Conservation (phyloP, 371 early-diverging fungal genomes). For the Zychaea mexicana region DNA sequence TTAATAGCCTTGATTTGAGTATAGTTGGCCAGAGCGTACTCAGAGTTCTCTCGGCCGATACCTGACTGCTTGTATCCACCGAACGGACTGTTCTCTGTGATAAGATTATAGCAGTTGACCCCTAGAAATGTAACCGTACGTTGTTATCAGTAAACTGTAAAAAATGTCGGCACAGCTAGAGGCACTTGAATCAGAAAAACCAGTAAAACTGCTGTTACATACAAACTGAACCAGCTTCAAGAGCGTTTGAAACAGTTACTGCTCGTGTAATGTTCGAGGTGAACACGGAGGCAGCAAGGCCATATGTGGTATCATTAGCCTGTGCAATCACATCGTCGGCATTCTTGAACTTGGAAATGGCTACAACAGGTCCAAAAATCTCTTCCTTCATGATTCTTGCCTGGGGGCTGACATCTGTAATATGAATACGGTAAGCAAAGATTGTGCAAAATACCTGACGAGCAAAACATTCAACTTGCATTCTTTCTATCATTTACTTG, state of each 20-base stretch:
- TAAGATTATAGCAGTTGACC: slow-evolving; percentile 11
- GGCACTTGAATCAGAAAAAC: not conserved
- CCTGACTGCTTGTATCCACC: slow-evolving; percentile 90
- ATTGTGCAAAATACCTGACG: too few relatives aligned
- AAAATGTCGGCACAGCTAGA: too few relatives aligned
- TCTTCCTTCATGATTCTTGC: slow-evolving; percentile 75
- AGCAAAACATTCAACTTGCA: not conserved
- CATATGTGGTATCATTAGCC: slow-evolving; percentile 76
- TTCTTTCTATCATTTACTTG: slow-evolving; percentile 24
- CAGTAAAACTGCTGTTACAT: not conserved
- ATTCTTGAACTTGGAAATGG: slow-evolving; percentile 66
- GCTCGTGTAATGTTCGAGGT: slow-evolving; percentile 73
- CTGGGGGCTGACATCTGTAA: slow-evolving; percentile 32
- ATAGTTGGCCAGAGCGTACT: slow-evolving; percentile 73
- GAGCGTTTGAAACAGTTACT: slow-evolving; percentile 60
- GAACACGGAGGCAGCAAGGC: slow-evolving; percentile 85
- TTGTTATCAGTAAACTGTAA: not conserved
- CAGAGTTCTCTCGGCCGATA: slow-evolving; percentile 80
- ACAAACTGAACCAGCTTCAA: slow-evolving; percentile 23
- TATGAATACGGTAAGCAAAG: not conserved
- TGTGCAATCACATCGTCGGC: slow-evolving; percentile 71
- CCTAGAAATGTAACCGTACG: not conserved
- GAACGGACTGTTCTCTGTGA: slow-evolving; percentile 57
- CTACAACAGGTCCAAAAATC: slow-evolving; percentile 83
- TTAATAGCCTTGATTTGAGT: slow-evolving; percentile 51